These are phyloP conservation scores for Acanthochlamys bracteata DNA, from an alignment of 106 monocot genomes.

Conservation along the genomic window DNA sequence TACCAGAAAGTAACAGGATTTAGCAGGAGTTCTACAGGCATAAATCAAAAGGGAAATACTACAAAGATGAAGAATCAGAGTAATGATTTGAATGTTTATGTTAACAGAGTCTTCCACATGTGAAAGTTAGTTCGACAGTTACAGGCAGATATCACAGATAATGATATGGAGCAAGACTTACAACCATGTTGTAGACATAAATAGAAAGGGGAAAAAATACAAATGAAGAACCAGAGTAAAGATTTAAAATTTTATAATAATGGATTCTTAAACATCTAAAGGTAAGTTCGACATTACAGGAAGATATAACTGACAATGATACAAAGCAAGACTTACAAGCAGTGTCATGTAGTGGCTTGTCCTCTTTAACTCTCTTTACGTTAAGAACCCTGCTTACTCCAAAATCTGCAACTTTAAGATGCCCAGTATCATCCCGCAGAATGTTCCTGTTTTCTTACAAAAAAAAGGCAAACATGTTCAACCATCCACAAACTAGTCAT, in stretches of 20 bases:
- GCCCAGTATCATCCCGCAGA: slow-evolving; percentile 83
- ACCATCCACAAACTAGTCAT: slow-evolving; percentile 21
- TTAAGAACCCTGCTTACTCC: slow-evolving; percentile 76
- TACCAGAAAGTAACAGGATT: too few relatives aligned
- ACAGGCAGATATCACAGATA: not conserved
- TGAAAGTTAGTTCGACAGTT: not conserved
- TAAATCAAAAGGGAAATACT: too few relatives aligned
- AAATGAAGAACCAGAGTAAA: too few relatives aligned
- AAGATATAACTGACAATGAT: not conserved
- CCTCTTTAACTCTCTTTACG: slow-evolving; percentile 52
- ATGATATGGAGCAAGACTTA: slow-evolving; percentile 22
- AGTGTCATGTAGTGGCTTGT: slow-evolving; percentile 41
- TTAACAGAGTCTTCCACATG: too few relatives aligned
- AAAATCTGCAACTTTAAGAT: slow-evolving; percentile 94
- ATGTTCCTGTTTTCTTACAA: slow-evolving; percentile 82
- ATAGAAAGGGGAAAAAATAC: too few relatives aligned
- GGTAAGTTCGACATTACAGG: not conserved
- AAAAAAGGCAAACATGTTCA: slow-evolving; percentile 21
- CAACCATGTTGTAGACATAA: slow-evolving; percentile 26
- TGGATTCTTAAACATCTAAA: too few relatives aligned
- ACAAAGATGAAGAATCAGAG: too few relatives aligned
- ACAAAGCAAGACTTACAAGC: slow-evolving; percentile 41
- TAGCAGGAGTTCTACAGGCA: too few relatives aligned
- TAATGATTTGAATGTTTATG: too few relatives aligned
- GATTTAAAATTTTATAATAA: too few relatives aligned